Evolutionary conservation across 176 grass and related monocot species (phyloP).

Genomic region (Canna indica): DNA sequence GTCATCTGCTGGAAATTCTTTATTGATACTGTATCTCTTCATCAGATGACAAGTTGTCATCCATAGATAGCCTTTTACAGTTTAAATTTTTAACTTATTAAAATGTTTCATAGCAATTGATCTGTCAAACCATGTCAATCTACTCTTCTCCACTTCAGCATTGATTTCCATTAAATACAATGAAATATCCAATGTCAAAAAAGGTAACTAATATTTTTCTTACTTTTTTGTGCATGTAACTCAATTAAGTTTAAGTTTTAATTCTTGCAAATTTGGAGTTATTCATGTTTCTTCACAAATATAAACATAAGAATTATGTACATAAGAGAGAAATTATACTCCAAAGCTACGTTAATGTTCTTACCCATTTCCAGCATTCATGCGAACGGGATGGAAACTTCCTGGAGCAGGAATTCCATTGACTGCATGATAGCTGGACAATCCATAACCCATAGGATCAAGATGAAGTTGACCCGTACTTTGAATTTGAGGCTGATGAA

Average conservation of each 20-base stretch:
- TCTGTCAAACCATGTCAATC: too few relatives aligned
- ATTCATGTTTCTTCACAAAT: neutral
- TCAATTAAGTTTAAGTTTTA: neutral
- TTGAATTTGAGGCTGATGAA: slow-evolving; percentile 68
- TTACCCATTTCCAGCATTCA: slow-evolving; percentile 93
- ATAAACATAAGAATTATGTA: neutral
- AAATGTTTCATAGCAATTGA: neutral
- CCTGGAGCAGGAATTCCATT: slow-evolving; percentile 76
- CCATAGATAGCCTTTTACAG: too few relatives aligned
- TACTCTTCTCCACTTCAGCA: too few relatives aligned
- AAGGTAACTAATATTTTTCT: neutral
- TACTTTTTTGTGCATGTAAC: neutral
- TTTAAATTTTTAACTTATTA: too few relatives aligned
- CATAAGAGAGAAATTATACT: neutral
- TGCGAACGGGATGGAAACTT: slow-evolving; percentile 60
- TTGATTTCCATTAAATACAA: neutral
- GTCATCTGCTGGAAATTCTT: too few relatives aligned
- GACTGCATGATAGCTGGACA: slow-evolving; percentile 63
- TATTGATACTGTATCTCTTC: too few relatives aligned
- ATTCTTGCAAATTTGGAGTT: neutral
- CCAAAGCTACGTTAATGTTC: slow-evolving; percentile 10
- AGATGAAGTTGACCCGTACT: too few relatives aligned
- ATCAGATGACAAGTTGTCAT: too few relatives aligned
- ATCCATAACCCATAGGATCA: slow-evolving; percentile 47
- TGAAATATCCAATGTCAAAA: neutral